Base-by-base conservation (phyloP, 2,329 filamentous ascomycete genomes). In the Aspergillus sp. region DNA sequence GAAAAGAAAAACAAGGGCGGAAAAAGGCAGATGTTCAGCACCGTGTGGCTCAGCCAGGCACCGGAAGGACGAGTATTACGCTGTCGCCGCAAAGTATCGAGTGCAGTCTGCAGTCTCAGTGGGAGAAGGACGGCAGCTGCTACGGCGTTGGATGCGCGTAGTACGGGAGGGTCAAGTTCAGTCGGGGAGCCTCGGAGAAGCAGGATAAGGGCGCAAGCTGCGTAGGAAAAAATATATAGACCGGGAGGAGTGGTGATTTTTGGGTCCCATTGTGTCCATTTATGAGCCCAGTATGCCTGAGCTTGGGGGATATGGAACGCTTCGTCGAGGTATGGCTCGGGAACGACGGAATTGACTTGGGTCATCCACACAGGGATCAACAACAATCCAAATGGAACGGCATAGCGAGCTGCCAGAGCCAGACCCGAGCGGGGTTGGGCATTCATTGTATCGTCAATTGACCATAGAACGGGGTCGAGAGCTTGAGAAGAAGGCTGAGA, bases 241-340 rank as follows among this genome's bases (percentile, higher is more conserved):
- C 93, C 95, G 0, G 95, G 93, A 0, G 95, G 95, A 1, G 95
- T 99, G 0, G 95, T 99, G 70, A 99, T 95, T 73, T 98, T 99
- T 58, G 93, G 89, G 74, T 99, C 93, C 95, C 95, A 99, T 55
- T 90, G 81, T 12, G 74, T 71, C 77, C 89, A 96, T 53, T 83
- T 83, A 11, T 89, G 87, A 41, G 83, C 73, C 73, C 93, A 97
- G 73, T 96, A 99, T 30, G 84, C 85, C 67, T 96, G 91, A 0
- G 92, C 92, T 75, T 99, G 95, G 0, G 91, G 90, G 20, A 97
- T 88, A 72, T 99, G 78, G 65, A 81, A 81, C 13, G 76, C 76
- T 62, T 81, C 78, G 60, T 81, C 78, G 18, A 88, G 80, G 69
- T 88, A 88, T 30, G 85, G 83, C 52, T 82, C 79, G 45, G 80